These are phyloP conservation scores for Clitoria ternatea DNA, from an alignment of 306 rosid species.

Conservation along the genomic window DNA sequence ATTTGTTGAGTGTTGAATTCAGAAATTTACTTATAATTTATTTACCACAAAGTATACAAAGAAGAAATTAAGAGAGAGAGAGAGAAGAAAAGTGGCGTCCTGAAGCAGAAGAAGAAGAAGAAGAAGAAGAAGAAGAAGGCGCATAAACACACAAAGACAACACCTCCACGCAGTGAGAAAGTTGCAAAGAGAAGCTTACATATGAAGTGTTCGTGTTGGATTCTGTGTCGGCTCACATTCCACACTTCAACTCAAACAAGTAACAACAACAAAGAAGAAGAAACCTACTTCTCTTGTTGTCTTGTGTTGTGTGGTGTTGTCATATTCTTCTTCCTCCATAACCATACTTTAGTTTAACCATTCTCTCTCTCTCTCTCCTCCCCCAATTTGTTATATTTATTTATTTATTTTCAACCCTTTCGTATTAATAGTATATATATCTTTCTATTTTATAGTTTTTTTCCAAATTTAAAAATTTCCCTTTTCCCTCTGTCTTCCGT, in stretches of 20 bases:
- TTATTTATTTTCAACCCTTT: constrained; percentile 10
- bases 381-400: constrained; percentile 12
- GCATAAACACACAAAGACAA: background rate
- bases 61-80: background rate
- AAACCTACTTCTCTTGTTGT: background rate
- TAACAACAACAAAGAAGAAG: background rate
- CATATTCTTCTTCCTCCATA: constrained; percentile 4
- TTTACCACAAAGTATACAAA: background rate
- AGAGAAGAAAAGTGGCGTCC: background rate
- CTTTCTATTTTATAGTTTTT: background rate
- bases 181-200: background rate
- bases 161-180: background rate
- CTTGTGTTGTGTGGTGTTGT: background rate
- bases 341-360: background rate
- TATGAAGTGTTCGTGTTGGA: constrained; percentile 32
- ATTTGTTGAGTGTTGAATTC: background rate
- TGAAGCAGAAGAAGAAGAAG: too few relatives aligned
- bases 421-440: background rate
- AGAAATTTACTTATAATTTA: background rate
- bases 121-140: background rate
- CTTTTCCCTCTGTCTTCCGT: constrained; percentile 38
- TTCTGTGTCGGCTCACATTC: constrained; percentile 19
- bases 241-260: background rate
- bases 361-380: too few relatives aligned
- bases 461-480: constrained; percentile 23